A percentile compares a stretch with the other conserved stretches of the same genome.
Evolutionary conservation across 257 asterid species (phyloP).

Genomic region (Linaria vulgaris): DNA sequence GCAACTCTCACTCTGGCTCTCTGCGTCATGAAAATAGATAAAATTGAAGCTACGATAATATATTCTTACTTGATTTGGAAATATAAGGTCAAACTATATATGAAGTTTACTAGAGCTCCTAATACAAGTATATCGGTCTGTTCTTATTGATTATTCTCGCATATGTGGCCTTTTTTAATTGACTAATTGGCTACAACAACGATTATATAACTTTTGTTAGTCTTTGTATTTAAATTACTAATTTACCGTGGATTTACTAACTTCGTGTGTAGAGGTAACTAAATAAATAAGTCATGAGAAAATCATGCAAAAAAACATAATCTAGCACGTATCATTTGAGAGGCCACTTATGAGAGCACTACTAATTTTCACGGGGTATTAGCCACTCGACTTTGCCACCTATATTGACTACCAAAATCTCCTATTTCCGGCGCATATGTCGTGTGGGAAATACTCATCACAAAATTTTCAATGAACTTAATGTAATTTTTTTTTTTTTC

Average conservation of each 20-base stretch:
- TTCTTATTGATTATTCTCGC: too few species aligned
- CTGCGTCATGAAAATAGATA: conserved; percentile 33
- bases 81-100: too few species aligned
- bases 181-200: too few species aligned
- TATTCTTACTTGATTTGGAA: too few species aligned
- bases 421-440: conserved; percentile 20
- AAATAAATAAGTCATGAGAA: too few species aligned
- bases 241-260: too few species aligned
- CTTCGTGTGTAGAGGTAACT: too few species aligned
- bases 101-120: too few species aligned
- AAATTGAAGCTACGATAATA: neutral
- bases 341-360: neutral
- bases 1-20: conserved; percentile 47
- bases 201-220: too few species aligned
- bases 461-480: conserved; percentile 10
- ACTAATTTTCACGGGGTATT: neutral
- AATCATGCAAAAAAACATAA: neutral
- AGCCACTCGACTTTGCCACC: conserved; percentile 14
- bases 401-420: conserved; percentile 17
- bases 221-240: too few species aligned
- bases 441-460: conserved; percentile 21
- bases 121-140: too few species aligned
- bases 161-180: too few species aligned
- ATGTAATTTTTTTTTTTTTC: conserved; percentile 16
- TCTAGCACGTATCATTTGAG: neutral